Evolutionary conservation across 108 stramenopile genomes (phyloP), one percentile per base, ranked within the genome.

Genomic region (Epithemia pelagica): DNA sequence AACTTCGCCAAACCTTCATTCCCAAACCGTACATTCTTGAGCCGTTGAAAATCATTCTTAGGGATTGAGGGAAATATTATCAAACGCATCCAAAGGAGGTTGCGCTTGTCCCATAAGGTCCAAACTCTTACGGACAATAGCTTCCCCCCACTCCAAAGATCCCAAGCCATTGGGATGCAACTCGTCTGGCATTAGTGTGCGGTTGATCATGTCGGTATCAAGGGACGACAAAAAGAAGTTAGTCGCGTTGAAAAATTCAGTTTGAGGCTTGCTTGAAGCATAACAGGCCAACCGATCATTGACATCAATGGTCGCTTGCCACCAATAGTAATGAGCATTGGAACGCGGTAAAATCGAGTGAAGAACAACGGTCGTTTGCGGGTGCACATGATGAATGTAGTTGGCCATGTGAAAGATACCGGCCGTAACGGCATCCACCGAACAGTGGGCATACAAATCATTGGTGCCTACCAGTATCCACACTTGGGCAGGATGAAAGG

Each of bases 121-220:
- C 37, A 46, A 46, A 46, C 37, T 46, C 15, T 46, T 46, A 5
- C 37, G 37, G 15, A 68, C 67, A 54, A 74, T 64, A 0, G n/a
- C 61, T 63, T 55, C 27, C 0, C 58, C 67, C 73, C 73, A 74
- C 26, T 30, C 10, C 26, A 32, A 21, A 1, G 32, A 55, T 31
- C 73, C 73, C 20, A 28, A 5, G 0, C 27, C 73, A 0, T 32
- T 52, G 21, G 67, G 73, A 63, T 74, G 73, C 23, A 74, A 27
- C 2, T 62, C 60, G 51, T 74, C 73, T 30, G 52, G 53, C 65
- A 66, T 54, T 22, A 72, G 51, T 30, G 33, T 32, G 8, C 15
- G 51, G 52, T 67, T 46, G 1, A 57, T 26, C 21, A 31, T 1
- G 52, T 30, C 55, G 26, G 19, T 3, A 32, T n/a, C 30, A 3